A percentile compares a stretch with the other conserved stretches of the same genome.
phyloP scores from a whole-genome alignment of 306 rosid genomes.

The Citrullus colocynthis region DNA sequence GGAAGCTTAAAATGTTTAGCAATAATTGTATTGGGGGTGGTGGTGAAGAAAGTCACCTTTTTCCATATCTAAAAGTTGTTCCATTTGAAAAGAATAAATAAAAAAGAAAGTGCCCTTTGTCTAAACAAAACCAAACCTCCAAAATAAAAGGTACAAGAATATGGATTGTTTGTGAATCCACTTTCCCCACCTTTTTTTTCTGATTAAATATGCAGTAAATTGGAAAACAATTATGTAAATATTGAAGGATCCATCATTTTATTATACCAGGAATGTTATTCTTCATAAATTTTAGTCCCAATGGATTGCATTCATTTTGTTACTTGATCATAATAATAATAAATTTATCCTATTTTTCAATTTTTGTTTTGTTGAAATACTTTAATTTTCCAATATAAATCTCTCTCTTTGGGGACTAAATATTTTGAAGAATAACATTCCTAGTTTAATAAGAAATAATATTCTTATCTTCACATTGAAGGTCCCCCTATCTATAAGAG shows the following conservation, averaged over 20 bases:
- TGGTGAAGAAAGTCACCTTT: not conserved
- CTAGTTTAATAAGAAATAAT: not conserved
- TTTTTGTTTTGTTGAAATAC: no score
- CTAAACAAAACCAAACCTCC: not conserved
- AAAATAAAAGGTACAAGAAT: not conserved
- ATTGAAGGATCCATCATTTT: no score
- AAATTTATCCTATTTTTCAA: no score
- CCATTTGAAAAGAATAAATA: slow-evolving; percentile 8
- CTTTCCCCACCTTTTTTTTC: not conserved
- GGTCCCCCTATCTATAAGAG: not conserved
- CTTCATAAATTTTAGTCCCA: no score
- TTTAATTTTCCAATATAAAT: not conserved
- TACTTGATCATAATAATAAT: no score
- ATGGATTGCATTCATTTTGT: no score
- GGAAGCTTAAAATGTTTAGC: not conserved
- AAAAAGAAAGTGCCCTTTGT: not conserved
- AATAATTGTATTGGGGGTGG: not conserved
- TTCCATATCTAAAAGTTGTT: not conserved
- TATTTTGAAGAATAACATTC: not conserved
- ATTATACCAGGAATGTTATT: no score
- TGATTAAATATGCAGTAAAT: not conserved
- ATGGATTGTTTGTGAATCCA: not conserved
- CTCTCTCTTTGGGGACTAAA: not conserved
- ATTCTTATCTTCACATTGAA: not conserved
- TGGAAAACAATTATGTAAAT: not conserved